Evolutionary conservation across 805 yeast genomes (phyloP).

Genomic region (Naumovozyma baii): DNA sequence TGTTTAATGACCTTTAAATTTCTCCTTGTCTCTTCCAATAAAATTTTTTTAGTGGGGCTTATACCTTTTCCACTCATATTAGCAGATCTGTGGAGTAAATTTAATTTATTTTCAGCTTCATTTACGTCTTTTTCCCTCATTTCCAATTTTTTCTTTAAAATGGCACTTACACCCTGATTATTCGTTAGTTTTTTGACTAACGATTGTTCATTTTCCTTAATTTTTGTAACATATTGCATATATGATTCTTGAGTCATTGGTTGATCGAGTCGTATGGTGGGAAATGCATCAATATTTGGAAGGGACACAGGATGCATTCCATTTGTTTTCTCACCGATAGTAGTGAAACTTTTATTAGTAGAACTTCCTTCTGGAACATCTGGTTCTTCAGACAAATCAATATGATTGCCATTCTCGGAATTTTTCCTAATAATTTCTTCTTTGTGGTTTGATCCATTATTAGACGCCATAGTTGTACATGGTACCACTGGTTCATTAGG

Average conservation of each 20-base stretch:
- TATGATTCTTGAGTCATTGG: background rate
- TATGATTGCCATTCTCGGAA: background rate
- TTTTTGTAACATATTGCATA: background rate
- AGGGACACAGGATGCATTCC: too few relatives aligned
- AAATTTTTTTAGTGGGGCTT: conserved; percentile 5
- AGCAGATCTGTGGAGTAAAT: conserved; percentile 5
- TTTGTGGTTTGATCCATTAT: background rate
- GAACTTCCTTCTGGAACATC: too few relatives aligned
- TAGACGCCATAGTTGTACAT: background rate
- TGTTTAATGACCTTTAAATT: conserved; percentile 6
- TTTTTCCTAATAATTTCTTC: background rate
- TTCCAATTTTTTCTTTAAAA: conserved; percentile 16
- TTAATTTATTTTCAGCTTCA: conserved; percentile 6
- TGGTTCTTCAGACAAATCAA: background rate
- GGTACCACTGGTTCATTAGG: too few relatives aligned
- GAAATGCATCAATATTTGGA: too few relatives aligned
- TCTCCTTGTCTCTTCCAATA: conserved; percentile 10
- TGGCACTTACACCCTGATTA: conserved; percentile 3
- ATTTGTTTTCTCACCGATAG: too few relatives aligned
- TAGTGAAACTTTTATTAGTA: too few relatives aligned
- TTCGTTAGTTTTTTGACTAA: too few relatives aligned
- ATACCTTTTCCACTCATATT: conserved; percentile 1
- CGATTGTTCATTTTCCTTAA: background rate
- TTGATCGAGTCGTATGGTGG: background rate
- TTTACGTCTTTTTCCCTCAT: conserved; percentile 18